Percentiles rank a stretch among this genome's conserved stretches.
These are phyloP conservation scores for Yueomyces sinensis DNA, from an alignment of 805 yeast genomes.

Conservation along the genomic window DNA sequence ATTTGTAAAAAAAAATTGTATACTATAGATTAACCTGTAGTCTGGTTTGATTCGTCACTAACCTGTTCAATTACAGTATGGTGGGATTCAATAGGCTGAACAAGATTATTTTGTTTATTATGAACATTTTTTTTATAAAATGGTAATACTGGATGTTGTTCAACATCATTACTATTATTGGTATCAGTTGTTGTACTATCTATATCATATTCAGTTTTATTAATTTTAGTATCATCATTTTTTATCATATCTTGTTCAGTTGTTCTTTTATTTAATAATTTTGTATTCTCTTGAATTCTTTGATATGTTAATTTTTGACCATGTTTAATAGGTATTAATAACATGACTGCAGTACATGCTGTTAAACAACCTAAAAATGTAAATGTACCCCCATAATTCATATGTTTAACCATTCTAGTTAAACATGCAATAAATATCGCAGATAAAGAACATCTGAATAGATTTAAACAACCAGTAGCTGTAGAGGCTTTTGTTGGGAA, in stretches of 20 bases:
- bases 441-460: conserved; percentile 58
- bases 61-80: too few species aligned
- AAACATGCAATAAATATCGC: conserved; percentile 62
- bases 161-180: too few species aligned
- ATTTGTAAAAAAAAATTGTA: too few species aligned
- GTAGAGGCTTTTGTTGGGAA: conserved; percentile 61
- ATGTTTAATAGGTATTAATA: conserved; percentile 19
- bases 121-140: too few species aligned
- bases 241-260: not conserved
- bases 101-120: too few species aligned
- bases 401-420: conserved; percentile 38
- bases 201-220: not conserved
- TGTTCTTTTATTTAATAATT: too few species aligned
- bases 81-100: too few species aligned
- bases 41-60: too few species aligned
- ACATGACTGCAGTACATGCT: conserved; percentile 10
- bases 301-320: conserved; percentile 22
- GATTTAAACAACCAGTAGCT: conserved; percentile 59
- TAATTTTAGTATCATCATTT: not conserved
- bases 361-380: conserved; percentile 53
- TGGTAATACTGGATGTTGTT: too few species aligned
- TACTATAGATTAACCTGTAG: too few species aligned
- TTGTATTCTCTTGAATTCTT: too few species aligned
- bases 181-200: not conserved
- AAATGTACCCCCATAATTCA: conserved; percentile 67